These are phyloP conservation scores for Gillenia trifoliata DNA, from an alignment of 306 rosid genomes.

Conservation along the genomic window DNA sequence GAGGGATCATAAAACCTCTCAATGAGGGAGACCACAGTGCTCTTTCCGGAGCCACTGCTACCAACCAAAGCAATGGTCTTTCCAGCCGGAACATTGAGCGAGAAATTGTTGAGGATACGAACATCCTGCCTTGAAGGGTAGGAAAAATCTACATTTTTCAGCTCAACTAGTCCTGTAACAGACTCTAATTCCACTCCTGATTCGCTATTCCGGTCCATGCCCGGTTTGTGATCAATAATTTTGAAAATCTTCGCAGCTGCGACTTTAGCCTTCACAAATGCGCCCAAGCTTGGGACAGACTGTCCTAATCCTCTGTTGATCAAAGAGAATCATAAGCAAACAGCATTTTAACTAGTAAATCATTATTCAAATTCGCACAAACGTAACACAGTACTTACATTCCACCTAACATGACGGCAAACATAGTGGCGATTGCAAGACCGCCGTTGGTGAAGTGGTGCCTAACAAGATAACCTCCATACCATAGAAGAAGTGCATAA, in stretches of 20 bases:
- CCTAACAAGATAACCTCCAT: constrained; percentile 90
- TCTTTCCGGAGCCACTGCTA: constrained; percentile 98
- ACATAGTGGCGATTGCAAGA: constrained; percentile 97
- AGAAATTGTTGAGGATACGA: constrained; percentile 62
- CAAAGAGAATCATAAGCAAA: constrained; percentile 9
- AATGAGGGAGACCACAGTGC: constrained; percentile 93
- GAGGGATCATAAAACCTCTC: constrained; percentile 93
- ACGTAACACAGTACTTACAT: constrained; percentile 48
- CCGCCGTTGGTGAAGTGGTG: constrained; percentile 94
- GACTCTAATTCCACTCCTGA: constrained; percentile 70
- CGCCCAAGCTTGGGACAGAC: constrained; percentile 93
- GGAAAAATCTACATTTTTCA: constrained; percentile 75
- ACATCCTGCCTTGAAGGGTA: constrained; percentile 94
- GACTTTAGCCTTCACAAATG: constrained; percentile 90
- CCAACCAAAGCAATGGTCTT: constrained; percentile 97
- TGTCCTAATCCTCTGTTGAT: constrained; percentile 83
- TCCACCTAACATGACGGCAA: constrained; percentile 96
- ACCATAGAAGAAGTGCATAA: constrained; percentile 95
- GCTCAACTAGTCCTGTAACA: constrained; percentile 76
- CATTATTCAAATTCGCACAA: constrained; percentile 1
- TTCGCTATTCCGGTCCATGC: constrained; percentile 70
- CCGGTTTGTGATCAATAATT: constrained; percentile 82
- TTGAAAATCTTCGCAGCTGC: constrained; percentile 86
- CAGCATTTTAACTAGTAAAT: neutral
- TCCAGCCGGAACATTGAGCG: constrained; percentile 81